These are phyloP conservation scores for Nakaseomyces nivariensis DNA, from an alignment of 1,139 yeast species.

Conservation along the genomic window DNA sequence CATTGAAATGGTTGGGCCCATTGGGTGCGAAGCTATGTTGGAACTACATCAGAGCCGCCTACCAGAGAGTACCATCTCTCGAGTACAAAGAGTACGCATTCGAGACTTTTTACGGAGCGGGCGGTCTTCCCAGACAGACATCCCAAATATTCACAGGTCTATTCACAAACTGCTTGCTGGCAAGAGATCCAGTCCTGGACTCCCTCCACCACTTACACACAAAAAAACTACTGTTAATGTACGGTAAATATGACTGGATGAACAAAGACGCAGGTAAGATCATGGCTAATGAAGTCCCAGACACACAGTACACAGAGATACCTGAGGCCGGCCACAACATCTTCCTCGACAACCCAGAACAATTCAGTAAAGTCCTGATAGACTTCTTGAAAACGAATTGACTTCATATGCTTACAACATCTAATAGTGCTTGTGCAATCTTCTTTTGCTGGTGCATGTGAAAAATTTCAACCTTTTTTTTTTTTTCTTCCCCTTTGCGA, in stretches of 20 bases:
- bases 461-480: background rate
- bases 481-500: no score
- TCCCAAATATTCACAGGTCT: slow-evolving; percentile 48
- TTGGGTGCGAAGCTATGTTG: slow-evolving; percentile 48
- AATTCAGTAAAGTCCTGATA: slow-evolving; percentile 36
- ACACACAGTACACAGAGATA: slow-evolving; percentile 34
- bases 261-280: slow-evolving; percentile 53
- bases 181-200: slow-evolving; percentile 59
- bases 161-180: slow-evolving; percentile 34
- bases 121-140: slow-evolving; percentile 9
- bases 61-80: slow-evolving; percentile 37
- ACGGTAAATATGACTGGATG: slow-evolving; percentile 81
- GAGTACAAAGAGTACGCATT: slow-evolving; percentile 18
- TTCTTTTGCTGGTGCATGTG: background rate
- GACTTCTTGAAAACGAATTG: background rate
- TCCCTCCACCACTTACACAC: slow-evolving; percentile 36
- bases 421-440: no score
- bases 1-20: slow-evolving; percentile 46
- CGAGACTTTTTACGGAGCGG: slow-evolving; percentile 13
- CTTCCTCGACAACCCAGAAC: slow-evolving; percentile 57
- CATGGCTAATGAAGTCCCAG: slow-evolving; percentile 35
- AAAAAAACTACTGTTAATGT: slow-evolving; percentile 45
- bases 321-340: slow-evolving; percentile 61
- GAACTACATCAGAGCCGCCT: slow-evolving; percentile 45
- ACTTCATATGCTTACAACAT: no score